phyloP scores from a whole-genome alignment of 345 rosid genomes.

The Linum trigynum region DNA sequence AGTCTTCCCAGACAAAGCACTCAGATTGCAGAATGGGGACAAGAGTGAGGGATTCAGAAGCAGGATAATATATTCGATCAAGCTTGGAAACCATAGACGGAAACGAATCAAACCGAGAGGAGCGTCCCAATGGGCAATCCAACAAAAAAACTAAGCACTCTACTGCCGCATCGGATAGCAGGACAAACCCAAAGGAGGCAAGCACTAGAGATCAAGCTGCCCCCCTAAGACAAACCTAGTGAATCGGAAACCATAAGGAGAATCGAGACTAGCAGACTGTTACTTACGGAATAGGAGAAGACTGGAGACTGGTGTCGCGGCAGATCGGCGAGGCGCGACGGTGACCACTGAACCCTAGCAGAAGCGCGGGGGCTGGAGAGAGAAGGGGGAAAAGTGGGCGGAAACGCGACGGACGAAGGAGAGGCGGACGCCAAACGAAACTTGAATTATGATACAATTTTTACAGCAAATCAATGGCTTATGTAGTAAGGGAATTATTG shows the following conservation, averaged over 20 bases:
- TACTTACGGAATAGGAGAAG: background rate
- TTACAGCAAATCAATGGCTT: background rate
- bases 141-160: background rate
- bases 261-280: background rate
- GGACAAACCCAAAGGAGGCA: background rate
- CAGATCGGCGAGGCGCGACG: background rate
- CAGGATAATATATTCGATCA: background rate
- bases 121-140: background rate
- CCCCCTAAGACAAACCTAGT: background rate
- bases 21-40: too few species aligned
- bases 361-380: background rate
- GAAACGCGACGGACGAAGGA: background rate
- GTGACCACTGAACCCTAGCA: background rate
- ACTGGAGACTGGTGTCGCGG: background rate
- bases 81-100: background rate
- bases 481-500: background rate
- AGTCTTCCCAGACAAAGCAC: too few species aligned
- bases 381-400: background rate
- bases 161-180: background rate
- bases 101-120: background rate
- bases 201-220: background rate
- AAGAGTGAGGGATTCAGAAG: too few species aligned
- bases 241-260: background rate
- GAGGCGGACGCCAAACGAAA: background rate
- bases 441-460: background rate